Percentiles rank a stretch among this genome's conserved stretches.
Conservation (phyloP, 2,329 filamentous ascomycete genomes). For the Fusarium tanahbumbuense region DNA sequence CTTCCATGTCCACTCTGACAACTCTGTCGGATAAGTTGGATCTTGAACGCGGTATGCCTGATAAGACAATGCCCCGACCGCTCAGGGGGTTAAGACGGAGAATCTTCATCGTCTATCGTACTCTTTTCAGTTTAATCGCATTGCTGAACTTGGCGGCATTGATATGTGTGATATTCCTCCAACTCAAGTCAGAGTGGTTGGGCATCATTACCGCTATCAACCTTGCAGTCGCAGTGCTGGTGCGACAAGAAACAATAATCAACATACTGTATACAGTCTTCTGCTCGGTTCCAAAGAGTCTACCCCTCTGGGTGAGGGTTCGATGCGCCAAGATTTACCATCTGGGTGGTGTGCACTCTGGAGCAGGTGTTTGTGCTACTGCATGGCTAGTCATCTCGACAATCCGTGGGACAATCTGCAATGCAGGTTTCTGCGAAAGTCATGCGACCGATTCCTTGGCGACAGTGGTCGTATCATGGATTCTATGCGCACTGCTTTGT, state of each 20-base stretch:
- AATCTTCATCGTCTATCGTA: slow-evolving; percentile 66
- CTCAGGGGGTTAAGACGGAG: slow-evolving; percentile 56
- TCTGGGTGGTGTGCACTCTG: slow-evolving; percentile 64
- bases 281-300: slow-evolving; percentile 58
- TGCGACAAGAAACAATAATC: slow-evolving; percentile 65
- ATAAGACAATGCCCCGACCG: slow-evolving; percentile 55
- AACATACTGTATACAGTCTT: slow-evolving; percentile 61
- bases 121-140: slow-evolving; percentile 66
- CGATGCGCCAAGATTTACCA: slow-evolving; percentile 64
- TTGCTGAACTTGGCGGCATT: slow-evolving; percentile 63
- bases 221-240: slow-evolving; percentile 61
- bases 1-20: slow-evolving; percentile 48
- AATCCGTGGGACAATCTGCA: slow-evolving; percentile 52
- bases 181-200: slow-evolving; percentile 52
- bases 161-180: slow-evolving; percentile 54
- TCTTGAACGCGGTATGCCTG: slow-evolving; percentile 51
- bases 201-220: slow-evolving; percentile 60
- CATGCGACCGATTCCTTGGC: slow-evolving; percentile 54
- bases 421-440: slow-evolving; percentile 47
- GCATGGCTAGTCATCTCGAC: slow-evolving; percentile 62
- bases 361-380: slow-evolving; percentile 61
- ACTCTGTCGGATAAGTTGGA: slow-evolving; percentile 47
- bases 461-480: slow-evolving; percentile 63
- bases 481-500: slow-evolving; percentile 68
- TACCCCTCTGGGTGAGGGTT: slow-evolving; percentile 61